Evolutionary conservation across 768 basidiomycete species (phyloP).

Genomic region (Multifurca ochricompacta): DNA sequence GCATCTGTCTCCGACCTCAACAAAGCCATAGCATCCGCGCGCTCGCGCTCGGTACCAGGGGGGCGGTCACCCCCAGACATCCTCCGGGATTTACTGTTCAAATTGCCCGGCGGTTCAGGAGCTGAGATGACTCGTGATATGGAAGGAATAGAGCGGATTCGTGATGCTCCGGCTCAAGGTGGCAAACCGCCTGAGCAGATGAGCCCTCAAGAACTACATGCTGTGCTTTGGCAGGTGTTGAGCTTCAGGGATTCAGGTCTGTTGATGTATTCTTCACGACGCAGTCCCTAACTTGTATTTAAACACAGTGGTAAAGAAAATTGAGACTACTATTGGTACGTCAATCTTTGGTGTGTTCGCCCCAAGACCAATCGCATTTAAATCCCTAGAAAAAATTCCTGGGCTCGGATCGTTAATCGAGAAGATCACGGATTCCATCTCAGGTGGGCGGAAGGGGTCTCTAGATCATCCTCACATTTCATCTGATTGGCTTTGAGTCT

Average conservation of each 20-base stretch:
- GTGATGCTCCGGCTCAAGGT: constrained; percentile 35
- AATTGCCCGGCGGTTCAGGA: constrained; percentile 54
- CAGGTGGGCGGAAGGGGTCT: constrained; percentile 31
- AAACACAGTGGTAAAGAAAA: constrained; percentile 60
- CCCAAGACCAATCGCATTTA: not conserved
- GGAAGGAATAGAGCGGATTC: constrained; percentile 55
- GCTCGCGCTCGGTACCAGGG: constrained; percentile 34
- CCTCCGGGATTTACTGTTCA: constrained; percentile 53
- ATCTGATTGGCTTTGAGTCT: constrained; percentile 36
- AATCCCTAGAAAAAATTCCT: constrained; percentile 64
- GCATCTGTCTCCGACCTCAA: constrained; percentile 86
- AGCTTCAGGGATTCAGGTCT: constrained; percentile 73
- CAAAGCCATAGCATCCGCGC: constrained; percentile 64
- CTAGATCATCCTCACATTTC: not conserved
- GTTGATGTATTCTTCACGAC: constrained; percentile 18
- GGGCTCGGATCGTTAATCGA: constrained; percentile 68
- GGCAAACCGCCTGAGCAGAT: constrained; percentile 73
- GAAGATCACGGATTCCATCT: constrained; percentile 67
- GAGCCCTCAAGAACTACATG: constrained; percentile 83
- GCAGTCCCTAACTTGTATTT: not conserved
- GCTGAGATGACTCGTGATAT: constrained; percentile 60
- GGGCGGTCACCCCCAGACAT: constrained; percentile 34
- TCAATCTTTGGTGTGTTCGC: not conserved
- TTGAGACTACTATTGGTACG: constrained; percentile 62
- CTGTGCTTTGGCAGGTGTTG: constrained; percentile 77